Percentiles rank a stretch among this genome's conserved stretches.
Evolutionary conservation across 208 protist species (phyloP).

Genomic region (Strigomonas culicis): DNA sequence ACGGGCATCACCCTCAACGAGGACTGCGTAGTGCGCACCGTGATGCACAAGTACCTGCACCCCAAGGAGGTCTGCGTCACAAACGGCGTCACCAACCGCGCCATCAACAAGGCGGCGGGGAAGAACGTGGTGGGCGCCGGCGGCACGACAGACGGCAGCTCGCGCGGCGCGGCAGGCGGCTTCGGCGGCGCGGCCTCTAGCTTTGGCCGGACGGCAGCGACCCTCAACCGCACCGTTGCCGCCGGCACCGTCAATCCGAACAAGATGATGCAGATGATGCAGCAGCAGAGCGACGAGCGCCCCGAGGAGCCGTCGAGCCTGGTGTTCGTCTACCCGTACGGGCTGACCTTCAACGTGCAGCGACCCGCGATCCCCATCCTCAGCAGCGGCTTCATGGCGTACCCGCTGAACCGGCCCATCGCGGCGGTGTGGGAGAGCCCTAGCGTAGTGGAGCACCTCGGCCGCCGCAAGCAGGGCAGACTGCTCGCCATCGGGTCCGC

Average conservation of each 20-base stretch:
- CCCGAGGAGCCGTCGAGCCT: conserved; percentile 57
- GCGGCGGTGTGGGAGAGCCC: conserved; percentile 73
- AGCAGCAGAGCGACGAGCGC: conserved; percentile 21
- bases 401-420: conserved; percentile 94
- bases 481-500: conserved; percentile 88
- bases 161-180: not conserved
- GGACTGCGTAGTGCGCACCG: conserved; percentile 93
- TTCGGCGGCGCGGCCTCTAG: conserved; percentile 2
- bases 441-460: conserved; percentile 66
- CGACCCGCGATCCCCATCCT: conserved; percentile 92
- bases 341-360: conserved; percentile 93
- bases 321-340: conserved; percentile 94
- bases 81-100: conserved; percentile 94
- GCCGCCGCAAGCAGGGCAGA: conserved; percentile 81
- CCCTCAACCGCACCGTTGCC: conserved; percentile 60
- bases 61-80: conserved; percentile 94
- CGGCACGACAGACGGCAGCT: conserved; percentile 8
- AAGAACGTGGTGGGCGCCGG: conserved; percentile 70
- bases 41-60: conserved; percentile 96
- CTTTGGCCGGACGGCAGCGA: conserved; percentile 19
- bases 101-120: conserved; percentile 90
- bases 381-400: conserved; percentile 93
- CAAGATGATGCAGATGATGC: conserved; percentile 30
- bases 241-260: conserved; percentile 30
- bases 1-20: conserved; percentile 92